phyloP scores from a whole-genome alignment of 176 grass and related monocot species.

The Themeda triandra region DNA sequence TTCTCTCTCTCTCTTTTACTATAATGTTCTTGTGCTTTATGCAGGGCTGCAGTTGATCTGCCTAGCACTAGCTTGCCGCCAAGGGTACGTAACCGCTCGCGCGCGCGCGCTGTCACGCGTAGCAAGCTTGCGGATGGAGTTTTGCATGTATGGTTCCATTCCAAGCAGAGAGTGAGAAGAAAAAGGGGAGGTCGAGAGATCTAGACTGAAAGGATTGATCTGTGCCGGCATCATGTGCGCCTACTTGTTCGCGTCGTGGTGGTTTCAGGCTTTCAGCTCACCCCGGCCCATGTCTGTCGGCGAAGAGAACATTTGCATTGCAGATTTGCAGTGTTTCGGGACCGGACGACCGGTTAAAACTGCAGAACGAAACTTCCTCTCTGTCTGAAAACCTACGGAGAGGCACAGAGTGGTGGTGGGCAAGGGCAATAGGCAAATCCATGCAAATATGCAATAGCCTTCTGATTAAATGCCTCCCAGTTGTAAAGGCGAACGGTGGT shows the following conservation, averaged over 20 bases:
- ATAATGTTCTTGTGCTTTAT: not conserved
- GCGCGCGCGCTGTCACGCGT: not conserved
- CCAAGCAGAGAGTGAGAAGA: not conserved
- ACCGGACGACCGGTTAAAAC: not conserved
- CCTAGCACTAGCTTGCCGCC: constrained; percentile 25
- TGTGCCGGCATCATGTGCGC: not conserved
- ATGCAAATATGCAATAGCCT: too few species aligned
- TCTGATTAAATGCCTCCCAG: not conserved
- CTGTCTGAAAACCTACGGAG: not conserved
- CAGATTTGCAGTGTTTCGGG: not conserved
- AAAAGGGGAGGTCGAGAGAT: not conserved
- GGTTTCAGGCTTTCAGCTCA: constrained; percentile 18
- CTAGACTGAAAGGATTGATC: not conserved
- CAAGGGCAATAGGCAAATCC: too few species aligned
- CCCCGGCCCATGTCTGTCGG: not conserved
- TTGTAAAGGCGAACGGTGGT: constrained; percentile 10
- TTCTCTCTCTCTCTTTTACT: not conserved
- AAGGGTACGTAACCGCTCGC: constrained; percentile 26
- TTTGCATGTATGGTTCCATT: constrained; percentile 23
- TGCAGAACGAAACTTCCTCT: not conserved
- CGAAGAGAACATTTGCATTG: not conserved
- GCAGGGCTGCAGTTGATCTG: constrained; percentile 17
- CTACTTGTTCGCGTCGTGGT: not conserved
- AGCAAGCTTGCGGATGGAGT: constrained; percentile 17
- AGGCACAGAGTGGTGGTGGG: not conserved